Evolutionary conservation across 169 alveolate species (phyloP).

Genomic region (Cryptosporidium sp.): DNA sequence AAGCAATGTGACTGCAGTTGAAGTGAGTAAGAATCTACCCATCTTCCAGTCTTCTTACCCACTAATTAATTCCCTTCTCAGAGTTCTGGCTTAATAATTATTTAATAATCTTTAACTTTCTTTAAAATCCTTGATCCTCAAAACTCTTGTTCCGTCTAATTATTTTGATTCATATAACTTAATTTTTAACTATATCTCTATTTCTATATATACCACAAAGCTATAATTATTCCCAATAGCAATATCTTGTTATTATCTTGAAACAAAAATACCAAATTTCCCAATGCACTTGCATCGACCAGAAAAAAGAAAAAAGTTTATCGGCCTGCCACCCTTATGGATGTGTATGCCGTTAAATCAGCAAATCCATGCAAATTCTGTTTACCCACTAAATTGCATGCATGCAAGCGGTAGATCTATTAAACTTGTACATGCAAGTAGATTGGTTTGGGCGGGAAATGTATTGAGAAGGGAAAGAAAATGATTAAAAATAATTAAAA

Average conservation of each 20-base stretch:
- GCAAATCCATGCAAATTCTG: constrained; percentile 4
- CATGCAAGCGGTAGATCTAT: constrained; percentile 56
- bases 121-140: no score
- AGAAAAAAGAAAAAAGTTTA: background rate
- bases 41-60: constrained; percentile 1
- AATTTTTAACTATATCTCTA: no score
- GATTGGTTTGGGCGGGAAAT: constrained; percentile 13
- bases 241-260: background rate
- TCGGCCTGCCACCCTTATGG: background rate
- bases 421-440: constrained; percentile 24
- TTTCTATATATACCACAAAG: no score
- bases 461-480: no score
- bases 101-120: no score
- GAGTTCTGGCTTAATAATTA: background rate
- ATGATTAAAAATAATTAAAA: no score
- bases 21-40: constrained; percentile 11
- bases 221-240: no score
- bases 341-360: constrained; percentile 3
- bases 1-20: background rate
- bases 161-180: background rate
- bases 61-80: background rate
- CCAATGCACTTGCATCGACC: background rate
- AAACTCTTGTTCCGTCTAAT: background rate
- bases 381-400: constrained; percentile 10
- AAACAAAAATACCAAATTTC: background rate